Evolutionary conservation across 1,284 basidiomycete genomes (phyloP).

Genomic region (Pyrrhoderma lamaoense): DNA sequence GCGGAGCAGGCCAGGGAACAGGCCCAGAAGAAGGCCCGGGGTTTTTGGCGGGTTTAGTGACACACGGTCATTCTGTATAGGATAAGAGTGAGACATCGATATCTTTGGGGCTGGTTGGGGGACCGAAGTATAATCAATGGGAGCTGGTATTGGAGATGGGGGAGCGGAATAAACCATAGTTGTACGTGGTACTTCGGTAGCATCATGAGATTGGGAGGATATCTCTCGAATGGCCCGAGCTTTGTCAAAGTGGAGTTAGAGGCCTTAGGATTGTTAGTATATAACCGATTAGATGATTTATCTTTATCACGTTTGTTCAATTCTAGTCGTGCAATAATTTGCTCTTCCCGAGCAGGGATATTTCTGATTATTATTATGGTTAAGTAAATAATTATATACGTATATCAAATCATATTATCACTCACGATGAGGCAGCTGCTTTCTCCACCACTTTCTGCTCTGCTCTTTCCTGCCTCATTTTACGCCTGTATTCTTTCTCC

Average conservation of each 20-base stretch:
- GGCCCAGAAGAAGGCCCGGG: conserved; percentile 40
- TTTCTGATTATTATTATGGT: not conserved
- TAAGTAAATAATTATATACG: not conserved
- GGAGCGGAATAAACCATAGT: conserved; percentile 24
- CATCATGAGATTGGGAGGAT: too few species aligned
- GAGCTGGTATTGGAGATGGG: conserved; percentile 7
- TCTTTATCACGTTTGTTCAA: not conserved
- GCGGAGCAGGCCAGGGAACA: conserved; percentile 38
- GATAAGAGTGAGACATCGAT: conserved; percentile 20
- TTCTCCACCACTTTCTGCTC: conserved; percentile 18
- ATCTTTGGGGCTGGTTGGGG: conserved; percentile 17
- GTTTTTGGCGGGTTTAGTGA: not conserved
- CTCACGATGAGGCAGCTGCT: not conserved
- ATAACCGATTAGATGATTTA: not conserved
- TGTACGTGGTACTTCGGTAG: conserved; percentile 6
- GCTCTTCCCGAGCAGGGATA: conserved; percentile 9
- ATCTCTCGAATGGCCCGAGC: too few species aligned
- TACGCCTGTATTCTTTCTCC: conserved; percentile 46
- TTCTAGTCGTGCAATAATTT: conserved; percentile 16
- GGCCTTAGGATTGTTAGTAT: conserved; percentile 3
- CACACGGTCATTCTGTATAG: conserved; percentile 9
- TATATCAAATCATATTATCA: conserved; percentile 2
- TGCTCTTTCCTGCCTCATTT: conserved; percentile 29
- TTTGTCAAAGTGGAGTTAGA: too few species aligned
- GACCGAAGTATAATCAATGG: not conserved